A percentile compares a stretch with the other conserved stretches of the same genome.
Conservation (phyloP, 2,329 filamentous ascomycete species). For the Microsporum canis region DNA sequence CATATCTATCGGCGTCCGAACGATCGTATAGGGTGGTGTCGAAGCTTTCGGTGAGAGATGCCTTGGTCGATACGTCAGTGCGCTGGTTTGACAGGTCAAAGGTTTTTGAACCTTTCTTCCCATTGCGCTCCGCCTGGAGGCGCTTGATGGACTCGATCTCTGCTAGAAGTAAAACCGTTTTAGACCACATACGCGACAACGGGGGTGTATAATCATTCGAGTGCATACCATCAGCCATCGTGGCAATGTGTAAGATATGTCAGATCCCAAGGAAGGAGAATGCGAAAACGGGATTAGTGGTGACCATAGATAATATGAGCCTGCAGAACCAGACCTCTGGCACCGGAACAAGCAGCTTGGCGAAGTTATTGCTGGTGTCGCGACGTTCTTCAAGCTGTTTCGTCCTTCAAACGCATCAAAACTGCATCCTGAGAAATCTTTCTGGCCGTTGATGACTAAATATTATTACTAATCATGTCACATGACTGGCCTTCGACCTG, state of each 20-base stretch:
- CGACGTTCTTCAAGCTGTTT: not conserved
- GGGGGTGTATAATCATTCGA: not conserved
- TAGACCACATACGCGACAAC: not conserved
- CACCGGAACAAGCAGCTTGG: not conserved
- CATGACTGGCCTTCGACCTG: not conserved
- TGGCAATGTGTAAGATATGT: constrained; percentile 1
- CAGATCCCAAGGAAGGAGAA: not conserved
- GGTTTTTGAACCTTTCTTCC: constrained; percentile 69
- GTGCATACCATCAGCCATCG: constrained; percentile 36
- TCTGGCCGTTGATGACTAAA: not conserved
- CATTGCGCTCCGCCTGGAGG: constrained; percentile 86
- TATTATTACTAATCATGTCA: not conserved
- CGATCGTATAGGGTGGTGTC: constrained; percentile 80
- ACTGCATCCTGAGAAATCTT: not conserved
- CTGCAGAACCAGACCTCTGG: not conserved
- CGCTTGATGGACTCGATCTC: constrained; percentile 80
- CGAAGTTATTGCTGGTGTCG: not conserved
- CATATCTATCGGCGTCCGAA: constrained; percentile 66
- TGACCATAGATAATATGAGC: not conserved
- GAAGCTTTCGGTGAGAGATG: constrained; percentile 74
- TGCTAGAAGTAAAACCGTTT: constrained; percentile 33
- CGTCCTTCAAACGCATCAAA: not conserved
- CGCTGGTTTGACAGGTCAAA: constrained; percentile 71
- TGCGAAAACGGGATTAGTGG: not conserved
- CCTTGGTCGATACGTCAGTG: constrained; percentile 74